Percentiles rank a stretch among this genome's conserved stretches.
Evolutionary conservation across 1,284 basidiomycete species (phyloP).

Genomic region (Xanthoconium separans): DNA sequence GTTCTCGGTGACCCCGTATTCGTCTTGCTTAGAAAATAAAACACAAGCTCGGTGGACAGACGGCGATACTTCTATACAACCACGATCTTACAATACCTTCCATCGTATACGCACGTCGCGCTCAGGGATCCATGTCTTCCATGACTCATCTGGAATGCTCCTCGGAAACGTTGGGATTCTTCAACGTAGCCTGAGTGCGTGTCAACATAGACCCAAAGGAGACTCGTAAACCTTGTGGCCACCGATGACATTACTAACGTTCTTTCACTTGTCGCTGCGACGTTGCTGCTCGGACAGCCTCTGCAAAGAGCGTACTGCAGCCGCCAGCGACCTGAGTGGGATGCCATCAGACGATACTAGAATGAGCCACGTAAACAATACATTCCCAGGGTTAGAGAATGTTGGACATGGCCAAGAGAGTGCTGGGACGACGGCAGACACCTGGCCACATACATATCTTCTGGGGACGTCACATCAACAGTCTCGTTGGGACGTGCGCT

Average conservation of each 20-base stretch:
- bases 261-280: conserved; percentile 10
- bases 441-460: conserved; percentile 10
- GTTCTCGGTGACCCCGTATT: conserved; percentile 94
- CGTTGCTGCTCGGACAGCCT: conserved; percentile 26
- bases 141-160: conserved; percentile 39
- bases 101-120: not conserved
- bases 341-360: not conserved
- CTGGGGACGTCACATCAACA: not conserved
- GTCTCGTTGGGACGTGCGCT: too few species aligned
- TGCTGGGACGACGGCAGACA: not conserved
- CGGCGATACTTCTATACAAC: not conserved
- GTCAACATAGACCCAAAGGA: conserved; percentile 1
- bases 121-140: conserved; percentile 25
- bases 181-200: conserved; percentile 25
- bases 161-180: conserved; percentile 46
- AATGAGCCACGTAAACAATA: not conserved
- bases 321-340: conserved; percentile 6
- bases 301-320: conserved; percentile 13
- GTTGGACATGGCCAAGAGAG: not conserved
- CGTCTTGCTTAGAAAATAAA: conserved; percentile 80
- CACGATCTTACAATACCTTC: conserved; percentile 7
- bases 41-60: not conserved
- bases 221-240: conserved; percentile 25
- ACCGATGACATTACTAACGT: conserved; percentile 24
- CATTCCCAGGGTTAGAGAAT: conserved; percentile 20